Percentiles rank a stretch among this genome's conserved stretches.
Conservation (phyloP, 108 stramenopile species). For the Skeletonema potamos region DNA sequence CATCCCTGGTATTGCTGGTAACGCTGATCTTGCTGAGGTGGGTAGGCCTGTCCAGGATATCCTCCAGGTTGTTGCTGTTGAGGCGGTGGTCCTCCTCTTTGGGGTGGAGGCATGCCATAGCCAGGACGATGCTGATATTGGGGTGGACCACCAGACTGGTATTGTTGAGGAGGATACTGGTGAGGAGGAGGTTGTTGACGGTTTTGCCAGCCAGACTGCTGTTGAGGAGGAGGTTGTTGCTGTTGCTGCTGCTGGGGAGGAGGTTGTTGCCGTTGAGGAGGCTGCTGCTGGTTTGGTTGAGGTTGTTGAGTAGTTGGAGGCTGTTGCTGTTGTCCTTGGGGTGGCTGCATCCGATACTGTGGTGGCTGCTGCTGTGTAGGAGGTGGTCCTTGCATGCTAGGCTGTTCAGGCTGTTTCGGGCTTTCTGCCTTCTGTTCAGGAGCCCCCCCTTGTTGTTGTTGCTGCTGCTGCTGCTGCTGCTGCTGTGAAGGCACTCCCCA, state of each 20-base stretch:
- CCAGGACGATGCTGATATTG: constrained; percentile 33
- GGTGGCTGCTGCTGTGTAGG: constrained; percentile 21
- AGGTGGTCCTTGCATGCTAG: constrained; percentile 12
- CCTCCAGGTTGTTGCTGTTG: neutral
- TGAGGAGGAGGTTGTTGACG: neutral
- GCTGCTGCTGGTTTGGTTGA: neutral
- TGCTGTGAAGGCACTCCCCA: neutral
- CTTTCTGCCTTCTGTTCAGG: neutral
- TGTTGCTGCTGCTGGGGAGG: constrained; percentile 23
- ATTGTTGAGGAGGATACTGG: constrained; percentile 13
- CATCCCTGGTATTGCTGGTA: constrained; percentile 13
- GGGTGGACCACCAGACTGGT: neutral
- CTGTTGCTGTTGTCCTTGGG: constrained; percentile 1
- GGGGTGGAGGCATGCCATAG: constrained; percentile 23
- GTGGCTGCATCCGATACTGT: constrained; percentile 8
- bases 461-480: constrained; percentile 12
- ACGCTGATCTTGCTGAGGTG: constrained; percentile 6
- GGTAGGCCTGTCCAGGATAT: constrained; percentile 21
- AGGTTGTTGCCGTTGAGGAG: constrained; percentile 3
- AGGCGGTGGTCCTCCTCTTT: constrained; percentile 13
- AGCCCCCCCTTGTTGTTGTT: neutral
- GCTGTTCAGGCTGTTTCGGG: constrained; percentile 2
- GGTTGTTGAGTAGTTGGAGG: neutral
- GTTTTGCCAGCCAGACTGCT: constrained; percentile 6
- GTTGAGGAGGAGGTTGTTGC: constrained; percentile 12